Base-by-base conservation (phyloP, 176 grass and related monocot species). In the Oryza nivara region DNA sequence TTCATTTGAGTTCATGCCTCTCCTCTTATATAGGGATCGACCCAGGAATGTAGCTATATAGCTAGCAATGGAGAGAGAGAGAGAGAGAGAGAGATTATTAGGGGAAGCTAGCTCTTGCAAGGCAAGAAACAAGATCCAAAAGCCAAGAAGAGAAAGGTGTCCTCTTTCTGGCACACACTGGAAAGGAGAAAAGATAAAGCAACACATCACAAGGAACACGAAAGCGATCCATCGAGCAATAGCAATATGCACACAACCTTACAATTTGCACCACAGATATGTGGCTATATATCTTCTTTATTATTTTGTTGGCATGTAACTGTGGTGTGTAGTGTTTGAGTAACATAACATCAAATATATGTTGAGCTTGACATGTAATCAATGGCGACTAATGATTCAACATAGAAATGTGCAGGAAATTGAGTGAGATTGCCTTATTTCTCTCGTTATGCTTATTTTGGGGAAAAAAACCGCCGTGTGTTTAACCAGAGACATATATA, bases 101-200 rank as follows among this genome's bases (percentile, higher is more conserved):
- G 56, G 44, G 15, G 51, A 75, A 47, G 68, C 34, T 52, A 75
- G 85, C 63, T 68, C 85, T 76, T 81, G 78, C 85, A 87, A 87
- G 85, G 85, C 78, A 87, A 75, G 85, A 75, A 80, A 87, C 77
- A 46, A 76, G 81, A 36, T 35, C 61, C 77, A 76, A 71, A 87
- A 81, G 71, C 78, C 78, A 87, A 61, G 22, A 75, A 65, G 36
- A 68, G 44, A n/a, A 20, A 87, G 46, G 47, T 75, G 78, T 23
- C 63, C 60, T 73, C 70, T 80, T 86, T 56, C 70, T 68, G 22
- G 70, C 26, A 45, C 44, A 44, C 43, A 74, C 75, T 34, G 51
- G 17, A 63, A 70, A 47, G 11, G 11, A 40, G 64, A 87, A 87
- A 75, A 6, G 78, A 80, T 69, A 61, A n/a, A 47, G 85, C 46